Conservation (phyloP, 495 filamentous ascomycete species). For the Glonium stellatum region DNA sequence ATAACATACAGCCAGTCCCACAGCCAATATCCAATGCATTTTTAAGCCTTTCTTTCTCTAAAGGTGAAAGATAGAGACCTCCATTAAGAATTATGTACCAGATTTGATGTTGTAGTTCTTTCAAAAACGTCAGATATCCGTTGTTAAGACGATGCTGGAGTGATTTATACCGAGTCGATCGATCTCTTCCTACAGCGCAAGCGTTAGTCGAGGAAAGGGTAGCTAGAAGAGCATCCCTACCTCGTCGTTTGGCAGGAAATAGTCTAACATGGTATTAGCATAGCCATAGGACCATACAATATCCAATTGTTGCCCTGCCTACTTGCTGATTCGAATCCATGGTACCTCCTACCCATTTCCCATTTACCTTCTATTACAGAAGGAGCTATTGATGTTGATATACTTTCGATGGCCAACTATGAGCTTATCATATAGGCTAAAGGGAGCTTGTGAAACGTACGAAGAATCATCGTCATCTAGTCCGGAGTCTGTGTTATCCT, state of each 20-base stretch:
- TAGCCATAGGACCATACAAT: background rate
- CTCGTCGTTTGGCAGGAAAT: constrained; percentile 4
- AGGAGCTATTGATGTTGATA: background rate
- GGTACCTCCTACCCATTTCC: background rate
- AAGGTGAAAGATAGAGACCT: constrained; percentile 37
- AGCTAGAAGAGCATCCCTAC: background rate
- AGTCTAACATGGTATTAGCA: background rate
- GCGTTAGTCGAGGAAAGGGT: background rate
- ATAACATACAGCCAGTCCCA: constrained; percentile 1
- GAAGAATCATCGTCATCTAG: background rate
- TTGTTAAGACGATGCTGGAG: background rate
- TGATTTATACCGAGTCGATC: background rate
- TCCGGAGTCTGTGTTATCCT: background rate
- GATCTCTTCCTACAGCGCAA: background rate
- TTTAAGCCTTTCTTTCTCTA: constrained; percentile 28
- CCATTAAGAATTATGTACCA: constrained; percentile 37
- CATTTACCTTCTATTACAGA: background rate
- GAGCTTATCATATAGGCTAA: background rate
- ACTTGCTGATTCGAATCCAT: background rate
- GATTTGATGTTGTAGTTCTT: constrained; percentile 44
- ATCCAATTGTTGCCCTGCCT: background rate
- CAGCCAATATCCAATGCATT: constrained; percentile 39
- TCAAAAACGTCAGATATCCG: background rate
- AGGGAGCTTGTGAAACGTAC: background rate
- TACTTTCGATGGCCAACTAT: background rate